Percentiles rank a stretch among this genome's conserved stretches.
Conservation (phyloP, 768 basidiomycete species). For the Cystofilobasidium ferigula region DNA sequence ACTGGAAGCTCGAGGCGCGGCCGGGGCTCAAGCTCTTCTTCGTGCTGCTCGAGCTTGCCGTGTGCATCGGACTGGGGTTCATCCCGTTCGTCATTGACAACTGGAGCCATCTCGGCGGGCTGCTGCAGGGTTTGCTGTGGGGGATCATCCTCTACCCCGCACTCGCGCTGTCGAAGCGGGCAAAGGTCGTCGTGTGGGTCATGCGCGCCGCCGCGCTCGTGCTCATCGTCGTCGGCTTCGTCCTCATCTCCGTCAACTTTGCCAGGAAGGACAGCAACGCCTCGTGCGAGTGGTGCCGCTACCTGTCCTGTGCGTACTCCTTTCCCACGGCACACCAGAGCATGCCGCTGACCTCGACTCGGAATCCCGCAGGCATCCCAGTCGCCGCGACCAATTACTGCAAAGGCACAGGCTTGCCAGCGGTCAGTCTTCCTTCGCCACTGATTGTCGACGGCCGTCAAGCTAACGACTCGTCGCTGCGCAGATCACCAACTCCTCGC, state of each 20-base stretch:
- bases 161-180: slow-evolving; percentile 65
- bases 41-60: slow-evolving; percentile 72
- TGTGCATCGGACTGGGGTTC: slow-evolving; percentile 41
- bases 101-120: slow-evolving; percentile 73
- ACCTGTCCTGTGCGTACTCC: slow-evolving; percentile 19
- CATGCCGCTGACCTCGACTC: neutral
- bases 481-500: slow-evolving; percentile 15
- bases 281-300: slow-evolving; percentile 46
- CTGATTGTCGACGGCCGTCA: slow-evolving; percentile 1
- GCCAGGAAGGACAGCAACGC: slow-evolving; percentile 71
- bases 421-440: neutral
- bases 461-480: slow-evolving; percentile 1
- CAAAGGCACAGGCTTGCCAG: slow-evolving; percentile 20
- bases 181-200: slow-evolving; percentile 58
- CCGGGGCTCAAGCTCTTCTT: slow-evolving; percentile 72
- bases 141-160: slow-evolving; percentile 81
- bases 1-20: slow-evolving; percentile 79
- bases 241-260: slow-evolving; percentile 62
- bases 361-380: neutral
- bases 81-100: slow-evolving; percentile 64
- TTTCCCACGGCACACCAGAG: neutral
- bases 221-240: slow-evolving; percentile 64
- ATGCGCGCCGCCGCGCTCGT: slow-evolving; percentile 65
- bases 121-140: slow-evolving; percentile 49
- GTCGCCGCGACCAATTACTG: slow-evolving; percentile 16